phyloP scores from a whole-genome alignment of 176 grass and related monocot species.

The Poa annua region DNA sequence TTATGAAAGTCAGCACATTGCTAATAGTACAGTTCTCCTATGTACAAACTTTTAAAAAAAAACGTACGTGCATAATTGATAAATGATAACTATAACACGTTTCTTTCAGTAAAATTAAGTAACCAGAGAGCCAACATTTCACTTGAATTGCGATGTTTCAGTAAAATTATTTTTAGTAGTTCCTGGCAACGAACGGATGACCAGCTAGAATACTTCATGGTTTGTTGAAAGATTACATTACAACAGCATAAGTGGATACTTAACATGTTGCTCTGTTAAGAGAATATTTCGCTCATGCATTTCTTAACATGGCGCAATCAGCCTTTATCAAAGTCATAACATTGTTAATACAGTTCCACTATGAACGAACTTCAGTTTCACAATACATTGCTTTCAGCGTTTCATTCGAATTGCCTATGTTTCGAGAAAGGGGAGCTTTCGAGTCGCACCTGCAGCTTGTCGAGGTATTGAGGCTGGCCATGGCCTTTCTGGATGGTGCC shows the following conservation, averaged over 20 bases:
- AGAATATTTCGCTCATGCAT: not conserved
- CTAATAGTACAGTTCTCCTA: not conserved
- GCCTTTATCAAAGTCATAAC: not conserved
- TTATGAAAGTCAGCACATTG: not conserved
- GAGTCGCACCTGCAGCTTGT: conserved; percentile 73
- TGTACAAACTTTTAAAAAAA: not conserved
- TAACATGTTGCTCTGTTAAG: not conserved
- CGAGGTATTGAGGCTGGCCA: conserved; percentile 89
- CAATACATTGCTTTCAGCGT: not conserved
- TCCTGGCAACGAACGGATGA: not conserved
- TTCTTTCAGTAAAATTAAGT: not conserved
- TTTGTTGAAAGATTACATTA: not conserved
- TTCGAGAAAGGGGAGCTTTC: not conserved
- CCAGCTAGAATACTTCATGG: not conserved
- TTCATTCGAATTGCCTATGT: not conserved
- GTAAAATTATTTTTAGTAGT: not conserved
- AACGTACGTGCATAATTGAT: too few species aligned
- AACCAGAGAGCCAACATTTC: not conserved
- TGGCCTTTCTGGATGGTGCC: conserved; percentile 89
- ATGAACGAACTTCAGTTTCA: not conserved
- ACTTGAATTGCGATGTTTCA: not conserved
- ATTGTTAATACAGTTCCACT: not conserved
- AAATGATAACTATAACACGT: not conserved
- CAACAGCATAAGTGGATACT: not conserved
- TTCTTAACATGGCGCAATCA: not conserved